Conservation (phyloP, 2,329 filamentous ascomycete species). For the Fusarium sororula region DNA sequence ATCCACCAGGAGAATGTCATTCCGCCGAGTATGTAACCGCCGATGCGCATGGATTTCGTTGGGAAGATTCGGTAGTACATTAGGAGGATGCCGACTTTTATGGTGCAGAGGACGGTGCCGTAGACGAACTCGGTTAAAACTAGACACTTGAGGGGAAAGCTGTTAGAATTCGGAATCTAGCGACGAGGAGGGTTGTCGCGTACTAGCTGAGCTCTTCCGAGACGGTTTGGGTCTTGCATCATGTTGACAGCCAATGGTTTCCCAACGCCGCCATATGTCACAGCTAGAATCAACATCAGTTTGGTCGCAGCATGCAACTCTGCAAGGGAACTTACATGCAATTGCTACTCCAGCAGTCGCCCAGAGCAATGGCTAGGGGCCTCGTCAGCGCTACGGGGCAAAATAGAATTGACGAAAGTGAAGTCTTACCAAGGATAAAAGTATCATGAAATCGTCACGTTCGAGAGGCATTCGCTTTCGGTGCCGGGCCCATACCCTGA, state of each 20-base stretch:
- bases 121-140: constrained; percentile 1
- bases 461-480: not conserved
- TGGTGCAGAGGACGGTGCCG: not conserved
- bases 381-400: not conserved
- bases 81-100: not conserved
- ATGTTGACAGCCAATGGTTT: constrained; percentile 6
- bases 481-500: not conserved
- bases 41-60: not conserved
- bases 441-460: not conserved
- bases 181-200: fast-evolving
- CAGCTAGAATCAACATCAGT: not conserved
- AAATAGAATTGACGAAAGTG: fast-evolving
- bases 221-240: not conserved
- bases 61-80: constrained; percentile 10
- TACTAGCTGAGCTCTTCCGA: not conserved
- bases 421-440: not conserved
- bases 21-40: not conserved
- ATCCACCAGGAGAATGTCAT: not conserved
- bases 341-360: not conserved
- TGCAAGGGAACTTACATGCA: not conserved
- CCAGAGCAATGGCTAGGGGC: not conserved
- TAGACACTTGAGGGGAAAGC: not conserved
- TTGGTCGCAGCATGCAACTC: not conserved
- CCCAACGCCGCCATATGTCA: not conserved
- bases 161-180: too few species aligned